Conservation (phyloP, 2,329 filamentous ascomycete genomes). For the Grosmannia penicillata region DNA sequence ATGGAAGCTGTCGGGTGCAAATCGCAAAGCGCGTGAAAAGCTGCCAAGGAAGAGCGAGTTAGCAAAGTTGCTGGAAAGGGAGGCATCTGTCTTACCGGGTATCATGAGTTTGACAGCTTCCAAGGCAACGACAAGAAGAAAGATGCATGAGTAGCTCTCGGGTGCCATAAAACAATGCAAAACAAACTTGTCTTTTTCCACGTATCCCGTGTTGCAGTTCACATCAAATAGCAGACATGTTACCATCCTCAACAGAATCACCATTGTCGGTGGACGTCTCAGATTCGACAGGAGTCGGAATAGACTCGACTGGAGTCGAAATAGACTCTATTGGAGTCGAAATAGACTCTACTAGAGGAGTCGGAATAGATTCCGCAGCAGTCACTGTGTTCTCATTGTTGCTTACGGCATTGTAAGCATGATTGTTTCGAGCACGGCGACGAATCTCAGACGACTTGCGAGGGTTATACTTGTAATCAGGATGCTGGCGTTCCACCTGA, state of each 20-base stretch:
- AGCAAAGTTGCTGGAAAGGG: too few relatives aligned
- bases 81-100: too few relatives aligned
- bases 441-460: slow-evolving; percentile 15
- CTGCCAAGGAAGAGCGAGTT: too few relatives aligned
- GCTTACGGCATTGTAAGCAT: not conserved
- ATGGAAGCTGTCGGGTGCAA: too few relatives aligned
- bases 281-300: not conserved
- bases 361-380: not conserved
- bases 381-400: not conserved
- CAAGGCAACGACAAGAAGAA: too few relatives aligned
- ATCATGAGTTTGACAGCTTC: too few relatives aligned
- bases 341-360: not conserved
- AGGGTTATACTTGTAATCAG: slow-evolving; percentile 24
- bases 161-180: not conserved
- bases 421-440: slow-evolving; percentile 4
- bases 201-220: not conserved
- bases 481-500: slow-evolving; percentile 16
- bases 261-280: not conserved
- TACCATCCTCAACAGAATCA: not conserved
- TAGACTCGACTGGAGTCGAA: not conserved
- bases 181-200: not conserved
- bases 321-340: not conserved
- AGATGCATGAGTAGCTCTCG: too few relatives aligned
- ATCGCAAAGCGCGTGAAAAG: too few relatives aligned
- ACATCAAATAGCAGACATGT: too few relatives aligned